Evolutionary conservation across 345 rosid species (phyloP).

Genomic region (Eucalyptus brandiana): DNA sequence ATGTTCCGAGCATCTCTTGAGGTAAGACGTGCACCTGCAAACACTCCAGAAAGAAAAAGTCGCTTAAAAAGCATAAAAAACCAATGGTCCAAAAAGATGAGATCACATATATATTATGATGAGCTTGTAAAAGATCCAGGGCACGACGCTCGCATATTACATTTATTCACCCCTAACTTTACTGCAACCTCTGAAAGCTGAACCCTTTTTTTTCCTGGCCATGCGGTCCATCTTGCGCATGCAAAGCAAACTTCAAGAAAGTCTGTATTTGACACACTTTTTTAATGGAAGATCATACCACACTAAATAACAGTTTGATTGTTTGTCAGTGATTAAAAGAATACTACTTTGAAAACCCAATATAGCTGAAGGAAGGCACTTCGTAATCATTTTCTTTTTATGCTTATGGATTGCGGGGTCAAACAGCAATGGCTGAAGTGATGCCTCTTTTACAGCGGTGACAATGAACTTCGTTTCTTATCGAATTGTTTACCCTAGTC

Average conservation of each 20-base stretch:
- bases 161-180: not conserved
- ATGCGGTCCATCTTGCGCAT: conserved; percentile 16
- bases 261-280: not conserved
- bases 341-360: not conserved
- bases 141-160: not conserved
- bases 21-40: conserved; percentile 87
- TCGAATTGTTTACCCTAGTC: not conserved
- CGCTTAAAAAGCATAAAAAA: not conserved
- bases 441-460: not conserved
- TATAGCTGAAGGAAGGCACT: not conserved
- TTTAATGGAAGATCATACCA: not conserved
- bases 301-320: not conserved
- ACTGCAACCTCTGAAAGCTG: not conserved
- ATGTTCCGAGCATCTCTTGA: conserved; percentile 68
- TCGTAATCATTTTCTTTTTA: not conserved
- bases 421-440: not conserved
- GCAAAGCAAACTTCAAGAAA: conserved; percentile 28
- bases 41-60: not conserved
- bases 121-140: not conserved
- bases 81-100: not conserved
- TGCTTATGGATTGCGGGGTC: not conserved
- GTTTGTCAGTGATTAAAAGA: not conserved
- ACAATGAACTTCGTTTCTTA: not conserved
- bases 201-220: not conserved
- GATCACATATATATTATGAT: not conserved